Percentiles rank a stretch among this genome's conserved stretches.
phyloP scores from a whole-genome alignment of 106 monocot genomes.

The Dendrobium chrysotoxum region DNA sequence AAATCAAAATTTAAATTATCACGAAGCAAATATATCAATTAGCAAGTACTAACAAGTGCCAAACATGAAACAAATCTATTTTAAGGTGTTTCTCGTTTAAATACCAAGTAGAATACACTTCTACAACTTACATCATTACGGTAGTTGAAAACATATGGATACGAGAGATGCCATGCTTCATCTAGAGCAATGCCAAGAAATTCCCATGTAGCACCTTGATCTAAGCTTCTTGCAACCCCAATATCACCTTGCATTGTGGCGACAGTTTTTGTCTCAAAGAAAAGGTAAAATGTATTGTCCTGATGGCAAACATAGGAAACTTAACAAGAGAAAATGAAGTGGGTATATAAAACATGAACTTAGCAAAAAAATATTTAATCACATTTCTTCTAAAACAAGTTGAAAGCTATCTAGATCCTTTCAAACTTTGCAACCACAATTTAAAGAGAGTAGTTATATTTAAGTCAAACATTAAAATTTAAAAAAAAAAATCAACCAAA shows the following conservation, averaged over 20 bases:
- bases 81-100: conserved; percentile 1
- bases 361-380: background rate
- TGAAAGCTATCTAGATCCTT: background rate
- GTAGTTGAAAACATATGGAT: conserved; percentile 39
- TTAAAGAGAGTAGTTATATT: background rate
- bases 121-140: conserved; percentile 16
- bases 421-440: background rate
- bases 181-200: conserved; percentile 54
- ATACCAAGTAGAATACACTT: background rate
- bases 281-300: conserved; percentile 39
- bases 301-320: conserved; percentile 7
- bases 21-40: background rate
- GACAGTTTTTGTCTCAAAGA: conserved; percentile 50
- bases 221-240: conserved; percentile 44
- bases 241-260: conserved; percentile 48
- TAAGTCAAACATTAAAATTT: background rate
- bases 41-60: background rate
- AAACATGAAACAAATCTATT: background rate
- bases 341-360: background rate
- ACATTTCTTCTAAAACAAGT: background rate
- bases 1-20: background rate
- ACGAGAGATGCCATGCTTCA: conserved; percentile 59
- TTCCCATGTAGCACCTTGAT: conserved; percentile 56
- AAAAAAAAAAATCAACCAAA: background rate
- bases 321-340: background rate